These are phyloP conservation scores for Escallonia rubra DNA, from an alignment of 129 eudicot species.

Conservation along the genomic window DNA sequence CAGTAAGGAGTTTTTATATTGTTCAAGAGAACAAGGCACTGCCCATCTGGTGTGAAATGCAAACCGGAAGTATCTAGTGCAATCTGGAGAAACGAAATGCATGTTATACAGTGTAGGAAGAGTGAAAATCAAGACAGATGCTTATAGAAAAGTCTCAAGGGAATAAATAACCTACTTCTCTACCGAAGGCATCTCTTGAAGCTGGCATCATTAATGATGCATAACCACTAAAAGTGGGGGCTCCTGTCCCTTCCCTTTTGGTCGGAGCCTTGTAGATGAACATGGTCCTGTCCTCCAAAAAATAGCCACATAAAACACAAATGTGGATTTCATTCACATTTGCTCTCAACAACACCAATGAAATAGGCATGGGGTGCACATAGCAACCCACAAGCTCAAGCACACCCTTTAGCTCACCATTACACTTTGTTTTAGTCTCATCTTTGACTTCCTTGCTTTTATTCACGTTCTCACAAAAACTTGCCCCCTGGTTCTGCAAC, in stretches of 20 bases:
- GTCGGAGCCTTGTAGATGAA: conserved; percentile 50
- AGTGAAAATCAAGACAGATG: conserved; percentile 1
- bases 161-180: conserved; percentile 53
- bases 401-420: conserved; percentile 16
- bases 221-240: conserved; percentile 77
- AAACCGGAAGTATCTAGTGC: conserved; percentile 45
- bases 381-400: conserved; percentile 63
- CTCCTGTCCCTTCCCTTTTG: conserved; percentile 43
- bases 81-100: conserved; percentile 38
- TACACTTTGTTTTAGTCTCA: conserved; percentile 9
- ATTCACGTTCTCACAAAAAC: conserved; percentile 13
- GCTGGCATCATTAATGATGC: conserved; percentile 40
- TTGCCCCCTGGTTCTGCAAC: conserved; percentile 27
- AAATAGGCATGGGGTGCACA: conserved; percentile 66
- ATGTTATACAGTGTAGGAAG: neutral
- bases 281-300: conserved; percentile 42
- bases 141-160: neutral
- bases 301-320: conserved; percentile 63
- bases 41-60: conserved; percentile 81
- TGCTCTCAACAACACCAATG: conserved; percentile 56
- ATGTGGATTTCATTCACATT: conserved; percentile 45
- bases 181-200: conserved; percentile 40
- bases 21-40: conserved; percentile 54
- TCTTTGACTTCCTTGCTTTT: conserved; percentile 19
- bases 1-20: conserved; percentile 64